Evolutionary conservation across 2,329 filamentous ascomycete genomes (phyloP).

Genomic region (Myriosclerotinia curreyana): DNA sequence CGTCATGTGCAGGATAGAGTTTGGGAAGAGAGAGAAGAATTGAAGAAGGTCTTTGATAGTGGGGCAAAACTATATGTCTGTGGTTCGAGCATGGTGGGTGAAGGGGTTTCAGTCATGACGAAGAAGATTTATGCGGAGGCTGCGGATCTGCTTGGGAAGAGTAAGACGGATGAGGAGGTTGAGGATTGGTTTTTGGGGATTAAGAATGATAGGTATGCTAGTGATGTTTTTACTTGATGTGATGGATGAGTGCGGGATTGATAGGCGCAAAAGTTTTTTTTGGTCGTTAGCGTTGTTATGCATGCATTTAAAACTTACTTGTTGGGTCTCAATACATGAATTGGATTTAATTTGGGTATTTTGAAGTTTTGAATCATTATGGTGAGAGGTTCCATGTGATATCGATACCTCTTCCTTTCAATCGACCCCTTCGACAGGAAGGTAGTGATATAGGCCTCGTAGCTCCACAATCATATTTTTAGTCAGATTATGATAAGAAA

Average conservation of each 20-base stretch:
- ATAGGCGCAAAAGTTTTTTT: background rate
- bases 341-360: background rate
- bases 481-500: no score
- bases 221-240: constrained; percentile 23
- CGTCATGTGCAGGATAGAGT: constrained; percentile 24
- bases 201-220: constrained; percentile 24
- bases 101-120: constrained; percentile 16
- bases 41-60: constrained; percentile 17
- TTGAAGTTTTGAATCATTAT: background rate
- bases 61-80: constrained; percentile 26
- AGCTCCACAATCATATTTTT: no score
- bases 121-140: constrained; percentile 23
- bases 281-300: background rate
- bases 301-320: background rate
- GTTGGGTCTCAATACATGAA: background rate
- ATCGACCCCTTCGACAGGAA: no score
- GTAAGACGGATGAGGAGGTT: constrained; percentile 23
- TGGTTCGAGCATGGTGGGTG: constrained; percentile 20
- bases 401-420: no score
- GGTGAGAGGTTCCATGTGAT: no score
- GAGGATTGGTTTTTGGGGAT: constrained; percentile 22
- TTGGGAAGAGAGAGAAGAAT: constrained; percentile 24
- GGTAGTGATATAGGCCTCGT: no score
- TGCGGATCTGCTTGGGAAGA: constrained; percentile 5
- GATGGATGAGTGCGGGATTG: background rate